Percentiles rank a stretch among this genome's conserved stretches.
Conservation (phyloP, 768 basidiomycete genomes). For the Favolaschia claudopus region DNA sequence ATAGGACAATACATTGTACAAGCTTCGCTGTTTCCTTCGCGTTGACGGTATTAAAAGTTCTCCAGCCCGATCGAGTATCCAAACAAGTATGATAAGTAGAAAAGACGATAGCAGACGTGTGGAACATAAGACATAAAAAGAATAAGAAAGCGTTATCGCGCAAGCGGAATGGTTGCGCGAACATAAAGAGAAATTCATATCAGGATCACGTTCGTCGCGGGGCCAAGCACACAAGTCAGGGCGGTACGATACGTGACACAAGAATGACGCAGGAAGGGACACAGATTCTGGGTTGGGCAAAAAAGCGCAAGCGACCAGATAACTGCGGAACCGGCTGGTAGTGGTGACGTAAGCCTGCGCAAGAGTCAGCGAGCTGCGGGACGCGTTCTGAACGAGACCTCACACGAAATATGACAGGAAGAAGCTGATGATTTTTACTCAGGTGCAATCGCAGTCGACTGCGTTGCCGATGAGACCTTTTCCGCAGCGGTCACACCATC, state of each 20-base stretch:
- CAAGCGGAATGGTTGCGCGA: constrained; percentile 22
- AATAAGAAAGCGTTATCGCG: constrained; percentile 12
- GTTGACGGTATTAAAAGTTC: too few relatives aligned
- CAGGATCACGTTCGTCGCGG: constrained; percentile 74
- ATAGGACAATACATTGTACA: too few relatives aligned
- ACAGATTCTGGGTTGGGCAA: constrained; percentile 20
- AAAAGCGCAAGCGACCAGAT: constrained; percentile 36
- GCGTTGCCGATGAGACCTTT: constrained; percentile 68
- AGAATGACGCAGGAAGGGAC: constrained; percentile 52
- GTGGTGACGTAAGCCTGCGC: constrained; percentile 38
- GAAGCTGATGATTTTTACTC: constrained; percentile 54
- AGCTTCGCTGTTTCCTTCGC: too few relatives aligned
- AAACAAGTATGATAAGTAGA: too few relatives aligned
- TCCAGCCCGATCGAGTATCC: too few relatives aligned
- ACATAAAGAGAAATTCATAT: constrained; percentile 46
- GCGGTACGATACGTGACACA: constrained; percentile 75
- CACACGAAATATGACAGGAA: constrained; percentile 38
- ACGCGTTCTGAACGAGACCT: constrained; percentile 31
- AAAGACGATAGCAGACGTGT: constrained; percentile 10
- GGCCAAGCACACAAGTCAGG: constrained; percentile 57
- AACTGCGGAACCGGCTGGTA: constrained; percentile 49
- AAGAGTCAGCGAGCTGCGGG: constrained; percentile 34
- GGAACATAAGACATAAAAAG: constrained; percentile 15
- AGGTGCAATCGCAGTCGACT: constrained; percentile 65
- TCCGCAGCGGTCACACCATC: constrained; percentile 81